Evolutionary conservation across 139 green algal genomes (phyloP).

Genomic region (Coelastrella sp.): DNA sequence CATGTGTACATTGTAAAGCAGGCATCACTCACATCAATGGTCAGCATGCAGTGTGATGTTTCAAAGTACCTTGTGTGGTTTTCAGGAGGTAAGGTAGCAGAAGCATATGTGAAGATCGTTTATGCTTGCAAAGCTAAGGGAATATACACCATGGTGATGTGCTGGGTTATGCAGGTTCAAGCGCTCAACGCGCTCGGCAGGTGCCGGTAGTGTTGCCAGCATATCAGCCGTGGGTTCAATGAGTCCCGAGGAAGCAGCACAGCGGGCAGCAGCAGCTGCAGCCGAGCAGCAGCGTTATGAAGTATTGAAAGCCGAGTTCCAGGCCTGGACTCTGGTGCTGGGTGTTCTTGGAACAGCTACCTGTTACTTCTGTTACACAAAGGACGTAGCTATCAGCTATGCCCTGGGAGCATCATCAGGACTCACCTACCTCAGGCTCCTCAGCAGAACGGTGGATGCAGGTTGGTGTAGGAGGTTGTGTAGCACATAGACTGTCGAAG

Average conservation of each 20-base stretch:
- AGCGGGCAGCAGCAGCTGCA: constrained; percentile 28
- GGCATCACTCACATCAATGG: no score
- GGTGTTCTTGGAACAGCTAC: constrained; percentile 51
- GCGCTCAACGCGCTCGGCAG: background rate
- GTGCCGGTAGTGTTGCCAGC: background rate
- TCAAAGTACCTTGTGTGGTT: no score
- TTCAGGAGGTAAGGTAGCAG: no score
- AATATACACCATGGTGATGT: no score
- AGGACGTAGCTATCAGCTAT: constrained; percentile 84
- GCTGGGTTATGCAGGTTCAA: constrained; percentile 38
- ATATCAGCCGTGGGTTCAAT: background rate
- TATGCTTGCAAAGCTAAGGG: no score
- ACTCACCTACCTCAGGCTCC: constrained; percentile 87
- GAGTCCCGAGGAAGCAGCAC: constrained; percentile 44
- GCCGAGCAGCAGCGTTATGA: constrained; percentile 71
- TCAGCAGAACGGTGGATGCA: constrained; percentile 83
- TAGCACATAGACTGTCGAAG: no score
- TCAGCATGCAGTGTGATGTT: no score
- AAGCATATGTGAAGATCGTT: no score
- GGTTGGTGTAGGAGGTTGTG: constrained; percentile 5
- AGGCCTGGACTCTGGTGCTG: constrained; percentile 69
- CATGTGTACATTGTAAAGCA: no score
- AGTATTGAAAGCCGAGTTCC: constrained; percentile 72
- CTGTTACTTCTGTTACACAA: constrained; percentile 70
- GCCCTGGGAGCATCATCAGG: constrained; percentile 81